Percentiles rank a stretch among this genome's conserved stretches.
Evolutionary conservation across 108 stramenopile species (phyloP).

Genomic region (Nitzschia sp.): DNA sequence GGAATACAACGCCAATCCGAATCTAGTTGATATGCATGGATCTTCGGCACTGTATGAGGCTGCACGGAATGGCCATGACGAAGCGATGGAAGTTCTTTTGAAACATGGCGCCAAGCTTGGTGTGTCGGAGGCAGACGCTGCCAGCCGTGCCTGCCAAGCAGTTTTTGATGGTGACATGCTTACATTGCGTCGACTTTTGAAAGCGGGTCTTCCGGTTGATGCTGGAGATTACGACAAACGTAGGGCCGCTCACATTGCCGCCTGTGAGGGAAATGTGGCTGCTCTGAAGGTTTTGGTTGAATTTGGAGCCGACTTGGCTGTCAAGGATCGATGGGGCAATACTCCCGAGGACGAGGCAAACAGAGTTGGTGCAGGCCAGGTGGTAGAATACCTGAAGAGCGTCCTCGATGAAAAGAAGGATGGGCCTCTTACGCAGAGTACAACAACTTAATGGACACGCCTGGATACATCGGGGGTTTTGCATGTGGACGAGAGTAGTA

Average conservation of each 20-base stretch:
- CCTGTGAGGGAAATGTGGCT: constrained; percentile 43
- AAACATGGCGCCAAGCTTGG: constrained; percentile 36
- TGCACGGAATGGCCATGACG: constrained; percentile 56
- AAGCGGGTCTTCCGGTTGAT: constrained; percentile 50
- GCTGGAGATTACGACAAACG: constrained; percentile 62
- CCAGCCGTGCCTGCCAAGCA: constrained; percentile 46
- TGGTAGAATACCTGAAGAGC: constrained; percentile 30
- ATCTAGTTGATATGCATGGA: constrained; percentile 63
- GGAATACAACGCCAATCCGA: constrained; percentile 53
- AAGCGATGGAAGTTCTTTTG: constrained; percentile 32
- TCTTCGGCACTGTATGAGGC: constrained; percentile 60
- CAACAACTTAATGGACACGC: no score
- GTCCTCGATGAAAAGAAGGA: background rate
- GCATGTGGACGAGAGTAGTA: no score
- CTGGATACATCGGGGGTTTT: no score
- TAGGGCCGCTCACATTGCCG: constrained; percentile 55
- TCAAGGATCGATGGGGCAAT: constrained; percentile 51
- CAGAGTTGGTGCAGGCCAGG: constrained; percentile 12
- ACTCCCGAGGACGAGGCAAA: constrained; percentile 41
- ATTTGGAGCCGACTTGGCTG: constrained; percentile 46
- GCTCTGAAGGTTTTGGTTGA: constrained; percentile 43
- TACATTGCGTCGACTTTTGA: constrained; percentile 38
- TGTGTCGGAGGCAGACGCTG: constrained; percentile 39
- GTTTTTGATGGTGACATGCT: constrained; percentile 58
- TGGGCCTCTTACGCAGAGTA: no score